Evolutionary conservation across 495 filamentous ascomycete species (phyloP).

Genomic region (Neurospora sp.): DNA sequence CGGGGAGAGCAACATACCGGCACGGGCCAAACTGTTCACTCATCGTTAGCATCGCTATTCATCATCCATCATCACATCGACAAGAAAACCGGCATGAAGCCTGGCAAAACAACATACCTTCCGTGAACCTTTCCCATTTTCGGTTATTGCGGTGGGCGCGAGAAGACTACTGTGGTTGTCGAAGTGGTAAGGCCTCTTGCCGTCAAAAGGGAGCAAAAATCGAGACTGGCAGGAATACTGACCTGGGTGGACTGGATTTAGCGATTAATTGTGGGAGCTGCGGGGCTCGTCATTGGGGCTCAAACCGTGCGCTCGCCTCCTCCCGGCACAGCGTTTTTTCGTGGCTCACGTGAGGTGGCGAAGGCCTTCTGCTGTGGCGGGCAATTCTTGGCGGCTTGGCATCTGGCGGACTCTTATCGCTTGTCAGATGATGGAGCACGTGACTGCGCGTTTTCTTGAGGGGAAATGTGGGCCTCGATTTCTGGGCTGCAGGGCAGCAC

Average conservation of each 20-base stretch:
- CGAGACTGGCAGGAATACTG: constrained; percentile 7
- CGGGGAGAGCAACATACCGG: constrained; percentile 17
- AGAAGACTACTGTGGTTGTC: constrained; percentile 13
- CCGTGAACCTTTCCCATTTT: constrained; percentile 34
- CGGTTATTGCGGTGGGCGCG: constrained; percentile 15
- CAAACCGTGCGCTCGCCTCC: constrained; percentile 5
- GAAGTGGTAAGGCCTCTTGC: constrained; percentile 3
- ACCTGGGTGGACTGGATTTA: constrained; percentile 6
- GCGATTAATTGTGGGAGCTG: constrained; percentile 15
- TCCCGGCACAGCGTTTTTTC: background rate
- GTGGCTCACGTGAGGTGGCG: background rate
- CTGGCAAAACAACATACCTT: constrained; percentile 13
- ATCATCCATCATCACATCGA: background rate
- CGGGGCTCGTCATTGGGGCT: constrained; percentile 21
- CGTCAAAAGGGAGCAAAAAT: constrained; percentile 1
- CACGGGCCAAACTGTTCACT: constrained; percentile 24
- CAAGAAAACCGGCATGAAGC: background rate
- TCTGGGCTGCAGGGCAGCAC: background rate
- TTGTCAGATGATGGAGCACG: background rate
- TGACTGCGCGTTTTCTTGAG: background rate
- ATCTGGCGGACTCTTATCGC: background rate
- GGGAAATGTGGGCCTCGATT: background rate
- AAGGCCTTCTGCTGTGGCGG: background rate
- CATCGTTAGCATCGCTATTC: constrained; percentile 5
- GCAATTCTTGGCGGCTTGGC: background rate